phyloP scores from a whole-genome alignment of 495 filamentous ascomycete genomes.

The Evernia prunastri region DNA sequence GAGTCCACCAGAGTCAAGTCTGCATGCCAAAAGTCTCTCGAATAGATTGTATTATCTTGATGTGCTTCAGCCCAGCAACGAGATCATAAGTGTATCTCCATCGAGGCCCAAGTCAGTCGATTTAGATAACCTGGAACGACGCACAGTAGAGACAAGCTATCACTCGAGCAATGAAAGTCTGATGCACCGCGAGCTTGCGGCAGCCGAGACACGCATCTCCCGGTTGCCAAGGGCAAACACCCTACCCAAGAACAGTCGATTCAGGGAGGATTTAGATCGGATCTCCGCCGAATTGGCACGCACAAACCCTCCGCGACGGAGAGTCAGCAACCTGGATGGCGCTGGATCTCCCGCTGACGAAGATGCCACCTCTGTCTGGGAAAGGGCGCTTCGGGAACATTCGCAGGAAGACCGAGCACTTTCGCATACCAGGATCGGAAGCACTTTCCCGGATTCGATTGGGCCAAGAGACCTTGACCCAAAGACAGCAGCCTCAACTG shows the following conservation, averaged over 20 bases:
- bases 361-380: slow-evolving; percentile 17
- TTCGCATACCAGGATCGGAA: slow-evolving; percentile 17
- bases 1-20: slow-evolving; percentile 11
- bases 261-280: slow-evolving; percentile 21
- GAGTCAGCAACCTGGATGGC: slow-evolving; percentile 19
- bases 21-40: slow-evolving; percentile 7
- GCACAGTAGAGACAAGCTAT: slow-evolving; percentile 12
- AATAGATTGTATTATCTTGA: slow-evolving; percentile 7
- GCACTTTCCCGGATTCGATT: slow-evolving; percentile 9
- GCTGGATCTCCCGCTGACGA: slow-evolving; percentile 5
- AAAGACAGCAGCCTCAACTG: background rate
- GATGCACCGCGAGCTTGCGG: slow-evolving; percentile 16
- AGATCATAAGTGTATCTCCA: slow-evolving; percentile 13
- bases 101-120: slow-evolving; percentile 4
- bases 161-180: slow-evolving; percentile 21
- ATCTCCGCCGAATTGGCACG: slow-evolving; percentile 15
- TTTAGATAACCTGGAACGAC: slow-evolving; percentile 7
- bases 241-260: slow-evolving; percentile 20
- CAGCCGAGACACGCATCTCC: slow-evolving; percentile 17
- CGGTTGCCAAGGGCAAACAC: slow-evolving; percentile 9
- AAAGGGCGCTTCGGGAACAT: slow-evolving; percentile 21
- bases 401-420: slow-evolving; percentile 15
- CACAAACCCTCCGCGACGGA: slow-evolving; percentile 16
- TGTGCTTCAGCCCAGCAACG: background rate
- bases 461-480: slow-evolving; percentile 7